phyloP scores from a whole-genome alignment of 768 basidiomycete genomes.

The Lactarius hengduanensis region DNA sequence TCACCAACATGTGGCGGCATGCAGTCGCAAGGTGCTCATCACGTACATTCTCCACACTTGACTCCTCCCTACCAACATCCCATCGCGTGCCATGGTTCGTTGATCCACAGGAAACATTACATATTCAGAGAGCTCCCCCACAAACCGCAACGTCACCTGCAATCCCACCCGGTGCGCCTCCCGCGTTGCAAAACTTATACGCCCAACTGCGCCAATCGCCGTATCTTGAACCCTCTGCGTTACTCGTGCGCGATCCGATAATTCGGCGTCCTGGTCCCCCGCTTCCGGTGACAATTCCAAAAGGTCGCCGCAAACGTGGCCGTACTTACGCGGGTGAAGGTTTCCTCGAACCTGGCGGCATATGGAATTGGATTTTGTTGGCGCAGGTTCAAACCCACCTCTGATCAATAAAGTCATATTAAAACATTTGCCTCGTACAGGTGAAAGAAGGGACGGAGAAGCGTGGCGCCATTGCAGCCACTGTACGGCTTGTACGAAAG shows the following conservation, averaged over 20 bases:
- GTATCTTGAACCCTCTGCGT: conserved; percentile 58
- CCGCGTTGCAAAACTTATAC: conserved; percentile 54
- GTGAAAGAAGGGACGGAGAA: conserved; percentile 85
- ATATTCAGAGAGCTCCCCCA: conserved; percentile 21
- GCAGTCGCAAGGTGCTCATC: conserved; percentile 4
- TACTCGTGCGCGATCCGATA: conserved; percentile 55
- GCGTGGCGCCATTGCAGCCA: conserved; percentile 72
- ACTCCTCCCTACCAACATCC: neutral
- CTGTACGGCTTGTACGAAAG: conserved; percentile 68
- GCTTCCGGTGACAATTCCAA: conserved; percentile 53
- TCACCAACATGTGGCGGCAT: neutral
- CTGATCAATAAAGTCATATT: conserved; percentile 5
- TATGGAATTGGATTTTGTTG: conserved; percentile 78
- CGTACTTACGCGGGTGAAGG: conserved; percentile 68
- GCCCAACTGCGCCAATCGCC: conserved; percentile 58
- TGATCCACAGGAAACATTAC: conserved; percentile 40
- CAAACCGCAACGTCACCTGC: conserved; percentile 37
- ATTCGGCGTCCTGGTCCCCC: conserved; percentile 56
- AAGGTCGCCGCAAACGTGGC: conserved; percentile 64
- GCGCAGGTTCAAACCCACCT: conserved; percentile 55
- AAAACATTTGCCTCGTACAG: conserved; percentile 31
- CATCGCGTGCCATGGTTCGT: conserved; percentile 64
- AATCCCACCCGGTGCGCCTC: conserved; percentile 54
- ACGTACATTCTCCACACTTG: conserved; percentile 7
- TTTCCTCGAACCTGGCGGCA: conserved; percentile 45